phyloP scores from a whole-genome alignment of 2,329 filamentous ascomycete genomes.

The Coleophoma crateriformis region DNA sequence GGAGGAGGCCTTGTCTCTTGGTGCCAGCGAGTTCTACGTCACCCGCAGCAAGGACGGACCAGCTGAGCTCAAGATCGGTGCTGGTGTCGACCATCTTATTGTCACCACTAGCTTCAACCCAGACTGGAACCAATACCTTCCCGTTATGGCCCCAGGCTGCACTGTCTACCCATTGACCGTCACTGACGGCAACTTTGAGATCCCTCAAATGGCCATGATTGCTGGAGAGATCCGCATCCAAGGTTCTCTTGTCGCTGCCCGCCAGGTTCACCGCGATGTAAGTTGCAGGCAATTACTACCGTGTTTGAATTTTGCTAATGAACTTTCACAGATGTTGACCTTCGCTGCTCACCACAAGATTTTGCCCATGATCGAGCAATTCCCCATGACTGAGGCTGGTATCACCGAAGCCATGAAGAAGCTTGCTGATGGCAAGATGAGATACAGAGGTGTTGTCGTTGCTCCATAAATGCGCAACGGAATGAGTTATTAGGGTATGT shows the following conservation, averaged over 20 bases:
- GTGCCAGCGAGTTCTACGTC: conserved; percentile 56
- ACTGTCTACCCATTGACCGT: conserved; percentile 61
- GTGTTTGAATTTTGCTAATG: not conserved
- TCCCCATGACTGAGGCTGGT: conserved; percentile 46
- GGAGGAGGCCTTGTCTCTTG: conserved; percentile 53
- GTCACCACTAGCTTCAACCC: conserved; percentile 23
- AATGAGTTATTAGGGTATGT: too few relatives aligned
- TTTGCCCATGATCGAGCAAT: conserved; percentile 50
- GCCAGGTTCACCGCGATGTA: conserved; percentile 46
- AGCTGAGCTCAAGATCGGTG: conserved; percentile 25
- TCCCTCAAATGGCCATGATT: conserved; percentile 24
- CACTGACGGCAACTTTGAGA: conserved; percentile 38
- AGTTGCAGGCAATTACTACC: not conserved
- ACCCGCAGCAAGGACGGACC: conserved; percentile 30
- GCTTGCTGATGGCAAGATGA: conserved; percentile 48
- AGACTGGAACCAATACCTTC: conserved; percentile 62
- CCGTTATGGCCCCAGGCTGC: conserved; percentile 52
- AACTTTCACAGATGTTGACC: conserved; percentile 42
- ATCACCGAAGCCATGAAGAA: conserved; percentile 49
- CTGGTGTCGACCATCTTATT: conserved; percentile 22
- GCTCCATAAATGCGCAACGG: not conserved
- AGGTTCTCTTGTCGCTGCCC: conserved; percentile 21
- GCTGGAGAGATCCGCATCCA: conserved; percentile 19
- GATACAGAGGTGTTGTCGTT: conserved; percentile 39
- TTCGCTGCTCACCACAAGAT: conserved; percentile 55